A percentile compares a stretch with the other conserved stretches of the same genome.
Conservation (phyloP, 1,139 yeast species). For the Saccharomycopsis crataegensis region DNA sequence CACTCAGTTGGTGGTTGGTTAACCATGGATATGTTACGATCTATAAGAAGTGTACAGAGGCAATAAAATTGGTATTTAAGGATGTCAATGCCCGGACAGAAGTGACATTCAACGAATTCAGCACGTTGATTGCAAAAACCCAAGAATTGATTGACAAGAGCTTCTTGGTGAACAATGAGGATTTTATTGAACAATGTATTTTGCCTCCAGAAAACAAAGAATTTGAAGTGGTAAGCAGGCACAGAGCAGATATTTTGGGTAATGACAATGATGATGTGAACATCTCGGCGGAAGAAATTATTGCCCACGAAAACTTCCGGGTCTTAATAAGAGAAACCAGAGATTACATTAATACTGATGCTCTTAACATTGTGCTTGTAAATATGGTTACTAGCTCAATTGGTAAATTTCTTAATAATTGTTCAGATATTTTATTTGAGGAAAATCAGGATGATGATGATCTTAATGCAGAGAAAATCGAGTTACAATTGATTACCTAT, state of each 20-base stretch:
- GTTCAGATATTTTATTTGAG: constrained; percentile 31
- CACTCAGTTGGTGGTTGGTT: constrained; percentile 90
- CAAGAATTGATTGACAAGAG: constrained; percentile 34
- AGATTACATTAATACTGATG: constrained; percentile 37
- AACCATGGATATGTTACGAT: constrained; percentile 75
- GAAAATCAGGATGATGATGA: constrained; percentile 24
- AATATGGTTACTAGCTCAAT: constrained; percentile 14
- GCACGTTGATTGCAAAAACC: constrained; percentile 36
- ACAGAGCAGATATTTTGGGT: constrained; percentile 21
- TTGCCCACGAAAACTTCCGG: constrained; percentile 28
- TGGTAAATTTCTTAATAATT: constrained; percentile 23
- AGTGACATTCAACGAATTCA: constrained; percentile 54
- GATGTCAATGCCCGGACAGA: constrained; percentile 67
- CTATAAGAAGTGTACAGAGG: constrained; percentile 44
- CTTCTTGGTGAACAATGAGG: constrained; percentile 9
- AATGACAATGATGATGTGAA: neutral
- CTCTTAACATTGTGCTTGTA: constrained; percentile 33
- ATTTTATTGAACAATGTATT: constrained; percentile 27
- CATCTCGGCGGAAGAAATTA: constrained; percentile 22
- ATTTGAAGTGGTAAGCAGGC: constrained; percentile 31
- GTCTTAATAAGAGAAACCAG: constrained; percentile 42
- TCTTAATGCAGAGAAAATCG: constrained; percentile 18
- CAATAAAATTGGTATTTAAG: constrained; percentile 57
- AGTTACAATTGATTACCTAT: constrained; percentile 24
- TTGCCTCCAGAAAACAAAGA: constrained; percentile 37